Percentiles rank a stretch among this genome's conserved stretches.
phyloP scores from a whole-genome alignment of 2,329 filamentous ascomycete species.

The Cercospora sp. region DNA sequence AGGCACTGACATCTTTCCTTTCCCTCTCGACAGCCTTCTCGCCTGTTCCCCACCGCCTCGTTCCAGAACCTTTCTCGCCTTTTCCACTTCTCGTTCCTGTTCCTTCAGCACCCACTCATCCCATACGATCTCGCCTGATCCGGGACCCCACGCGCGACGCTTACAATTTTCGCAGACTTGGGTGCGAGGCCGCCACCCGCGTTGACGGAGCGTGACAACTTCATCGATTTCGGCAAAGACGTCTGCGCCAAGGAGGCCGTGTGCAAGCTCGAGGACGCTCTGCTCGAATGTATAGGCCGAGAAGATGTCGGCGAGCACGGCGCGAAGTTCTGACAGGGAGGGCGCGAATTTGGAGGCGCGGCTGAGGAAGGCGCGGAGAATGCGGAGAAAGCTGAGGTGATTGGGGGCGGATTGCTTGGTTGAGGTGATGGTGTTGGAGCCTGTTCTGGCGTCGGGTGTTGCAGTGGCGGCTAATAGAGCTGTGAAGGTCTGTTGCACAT shows the following conservation, averaged over 20 bases:
- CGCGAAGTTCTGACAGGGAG: conserved; percentile 80
- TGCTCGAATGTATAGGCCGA: conserved; percentile 92
- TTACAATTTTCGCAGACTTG: conserved; percentile 87
- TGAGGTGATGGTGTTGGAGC: conserved; percentile 10
- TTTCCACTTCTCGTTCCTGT: conserved; percentile 47
- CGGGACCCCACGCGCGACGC: conserved; percentile 82
- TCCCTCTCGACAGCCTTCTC: conserved; percentile 52
- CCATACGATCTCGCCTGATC: conserved; percentile 74
- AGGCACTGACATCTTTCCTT: conserved; percentile 52
- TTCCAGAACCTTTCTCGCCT: conserved; percentile 45
- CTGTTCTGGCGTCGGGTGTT: conserved; percentile 38
- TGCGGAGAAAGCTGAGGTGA: conserved; percentile 77
- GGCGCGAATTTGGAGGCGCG: conserved; percentile 80
- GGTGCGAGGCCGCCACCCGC: conserved; percentile 84
- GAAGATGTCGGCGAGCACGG: conserved; percentile 85
- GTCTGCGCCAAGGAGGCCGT: conserved; percentile 82
- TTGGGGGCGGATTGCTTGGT: conserved; percentile 34
- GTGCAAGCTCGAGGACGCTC: conserved; percentile 81
- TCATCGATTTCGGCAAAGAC: conserved; percentile 80
- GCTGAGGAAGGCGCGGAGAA: conserved; percentile 84
- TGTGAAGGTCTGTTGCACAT: conserved; percentile 90
- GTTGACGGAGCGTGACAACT: conserved; percentile 71
- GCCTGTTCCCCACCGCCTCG: conserved; percentile 40
- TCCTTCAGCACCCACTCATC: conserved; percentile 73
- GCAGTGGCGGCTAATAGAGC: conserved; percentile 78